Base-by-base conservation (phyloP, 1,284 basidiomycete genomes). In the Boletus smithii region DNA sequence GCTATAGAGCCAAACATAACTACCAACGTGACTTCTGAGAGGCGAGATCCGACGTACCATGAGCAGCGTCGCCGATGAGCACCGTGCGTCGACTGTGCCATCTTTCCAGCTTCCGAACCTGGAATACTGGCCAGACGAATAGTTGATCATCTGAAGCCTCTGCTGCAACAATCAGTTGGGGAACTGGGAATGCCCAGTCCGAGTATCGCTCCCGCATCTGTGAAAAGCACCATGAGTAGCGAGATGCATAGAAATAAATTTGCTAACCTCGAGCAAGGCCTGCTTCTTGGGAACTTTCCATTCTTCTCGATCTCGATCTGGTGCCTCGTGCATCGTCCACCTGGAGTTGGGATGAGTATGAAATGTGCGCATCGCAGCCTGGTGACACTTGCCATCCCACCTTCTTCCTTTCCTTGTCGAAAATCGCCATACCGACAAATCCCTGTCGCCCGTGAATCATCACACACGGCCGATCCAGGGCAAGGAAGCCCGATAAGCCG, bases 11-110 rank as follows among this genome's bases (percentile, higher is more conserved):
- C 18, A 32, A 29, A 11, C 5, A 29, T 20, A 11, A 16, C 18
- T 40, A 5, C n/a, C 24, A 41, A 9, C 20, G 6, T 30, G 16
- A 33, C 41, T 18, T 26, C 9, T 8, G 2, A 27, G 9, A 31
- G 3, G 38, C 4, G 13, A 17, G 3, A 33, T 24, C 14, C 22
- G 23, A 48, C 61, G 4, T 38, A 66, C 65, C 65, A 50, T 67
- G 63, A 36, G 63, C 63, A 32, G 63, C 63, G n/a, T 65, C 65
- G 3, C 63, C 63, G 18, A 69, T 54, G 16, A 65, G 54, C 3
- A 69, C 55, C 23, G 64, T 54, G 8, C 53, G 54, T 35, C 38
- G 49, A 44, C 61, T 54, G 22, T 66, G 53, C 65, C 63, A 65
- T 23, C 14, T 50, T 34, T 55, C 46, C 37, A 65, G 49, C 29